These are phyloP conservation scores for Xenoacremonium recifei DNA, from an alignment of 2,329 filamentous ascomycete species.

Conservation along the genomic window DNA sequence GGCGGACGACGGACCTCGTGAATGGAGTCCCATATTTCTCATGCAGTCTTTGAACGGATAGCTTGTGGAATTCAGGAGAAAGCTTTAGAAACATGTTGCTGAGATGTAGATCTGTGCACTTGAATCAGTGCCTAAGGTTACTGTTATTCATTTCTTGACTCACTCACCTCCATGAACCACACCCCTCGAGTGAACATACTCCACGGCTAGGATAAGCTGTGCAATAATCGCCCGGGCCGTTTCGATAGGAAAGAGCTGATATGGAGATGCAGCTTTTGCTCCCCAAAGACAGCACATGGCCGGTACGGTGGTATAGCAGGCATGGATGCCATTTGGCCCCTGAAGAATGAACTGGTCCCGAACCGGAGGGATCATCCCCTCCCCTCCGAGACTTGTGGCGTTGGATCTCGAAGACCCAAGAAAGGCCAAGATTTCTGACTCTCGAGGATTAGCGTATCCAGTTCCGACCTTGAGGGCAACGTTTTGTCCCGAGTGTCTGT, in stretches of 20 bases:
- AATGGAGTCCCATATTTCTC: neutral
- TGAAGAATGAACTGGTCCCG: neutral
- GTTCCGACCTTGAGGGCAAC: neutral
- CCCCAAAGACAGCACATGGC: neutral
- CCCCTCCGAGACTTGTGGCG: neutral
- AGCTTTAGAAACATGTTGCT: neutral
- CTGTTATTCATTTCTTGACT: neutral
- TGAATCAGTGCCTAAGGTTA: neutral
- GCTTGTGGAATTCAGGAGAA: neutral
- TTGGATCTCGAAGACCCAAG: neutral
- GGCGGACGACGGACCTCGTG: neutral
- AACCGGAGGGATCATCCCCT: neutral
- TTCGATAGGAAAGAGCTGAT: neutral
- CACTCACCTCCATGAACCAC: neutral
- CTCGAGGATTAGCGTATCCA: neutral
- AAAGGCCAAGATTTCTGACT: neutral
- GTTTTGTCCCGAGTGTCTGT: neutral
- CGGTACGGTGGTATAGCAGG: neutral
- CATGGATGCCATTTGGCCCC: neutral
- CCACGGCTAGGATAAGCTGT: neutral
- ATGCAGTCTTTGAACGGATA: neutral
- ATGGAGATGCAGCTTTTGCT: neutral
- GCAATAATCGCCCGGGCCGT: neutral
- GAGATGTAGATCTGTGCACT: neutral
- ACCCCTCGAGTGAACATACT: neutral